Evolutionary conservation across 2,329 filamentous ascomycete species (phyloP), one percentile per base, ranked within the genome.

Genomic region (Diaporthe sp.): DNA sequence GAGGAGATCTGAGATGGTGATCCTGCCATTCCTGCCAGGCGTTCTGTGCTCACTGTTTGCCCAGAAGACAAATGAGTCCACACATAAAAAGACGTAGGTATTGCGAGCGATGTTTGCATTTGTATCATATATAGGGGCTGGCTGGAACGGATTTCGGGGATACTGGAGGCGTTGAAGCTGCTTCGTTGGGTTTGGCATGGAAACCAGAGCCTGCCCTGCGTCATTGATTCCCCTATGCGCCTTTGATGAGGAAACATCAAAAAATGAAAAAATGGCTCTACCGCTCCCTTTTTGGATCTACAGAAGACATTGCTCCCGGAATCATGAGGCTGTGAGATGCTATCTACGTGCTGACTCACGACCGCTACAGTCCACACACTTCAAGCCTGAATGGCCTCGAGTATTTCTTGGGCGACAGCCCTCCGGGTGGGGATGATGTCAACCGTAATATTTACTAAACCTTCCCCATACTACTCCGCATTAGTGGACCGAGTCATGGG

Each of bases 61-160:
- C 28, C 6, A 58, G 8, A 53, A 39, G 44, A 71, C 51, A 73
- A 28, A 60, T n/a, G 34, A 55, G 51, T 42, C 22, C 19, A 51
- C 62, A 58, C 51, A 55, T 46, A 65, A 58, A 39, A 67, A 13
- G 37, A 39, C 37, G 37, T 39, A 39, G 58, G 53, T 55, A 57
- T 71, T 70, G 62, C 53, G 51, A 74, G 72, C 75, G 70, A 71
- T 72, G 25, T 39, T 62, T 76, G 74, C 74, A 74, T 73, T 74
- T 74, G 75, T 76, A 74, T 49, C 57, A 76, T 74, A 76, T 74
- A 74, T 65, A 71, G 57, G 72, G 75, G 51, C 22, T 58, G 65
- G 72, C 61, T 19, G 72, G 53, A 42, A 65, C 58, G 67, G 73
- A 65, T 37, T 55, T 44, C 6, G 25, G 67, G 65, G 62, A 13